Base-by-base conservation (phyloP, 2,329 filamentous ascomycete species). In the Aspergillus ibericus region DNA sequence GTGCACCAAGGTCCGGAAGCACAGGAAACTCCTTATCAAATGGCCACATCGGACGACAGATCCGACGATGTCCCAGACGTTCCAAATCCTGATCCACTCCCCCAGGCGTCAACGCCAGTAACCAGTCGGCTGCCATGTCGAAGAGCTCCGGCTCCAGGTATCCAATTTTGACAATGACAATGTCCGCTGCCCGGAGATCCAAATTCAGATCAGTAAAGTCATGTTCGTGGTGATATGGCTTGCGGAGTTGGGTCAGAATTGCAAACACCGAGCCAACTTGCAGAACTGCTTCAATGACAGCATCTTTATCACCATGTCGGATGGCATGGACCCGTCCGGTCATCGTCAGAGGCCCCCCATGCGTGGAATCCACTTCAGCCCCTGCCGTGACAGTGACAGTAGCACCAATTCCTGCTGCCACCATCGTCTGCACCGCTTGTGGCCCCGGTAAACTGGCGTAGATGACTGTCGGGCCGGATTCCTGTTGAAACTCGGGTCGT, bases 91-190 rank as follows among this genome's bases (percentile, higher is more conserved):
- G 82, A 63, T 84, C 81, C 9, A 84, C 82, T 8, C 81, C 82
- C 0, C 81, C 82, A 0, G 82, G 81, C 0, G 82, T 84, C 15
- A 84, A 70, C 0, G 73, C 82, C 1, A 84, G 73, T 78, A 83
- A 83, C 82, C 82, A 84, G 54, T 80, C 81, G 7, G 72, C 73
- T 0, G 81, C 78, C 81, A 84, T 84, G 52, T 77, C 77, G 59
- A 82, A 83, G 4, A 84, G 69, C 63, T 84, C 78, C 3, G 82
- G 82, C 64, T 84, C 82, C 1, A 85, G 68, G 57, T 84, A 85
- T 15, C 82, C 82, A 46, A 84, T 84, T 68, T 84, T 84, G 22
- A 84, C 81, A 44, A 84, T 77, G 0, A 84, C 81, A 20, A 84
- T 77, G 60, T 82, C 80, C 0, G 78, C 76, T 4, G 72, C 63